These are phyloP conservation scores for Saccharum hybrid DNA, from an alignment of 202 grass and related monocot species.

Conservation along the genomic window DNA sequence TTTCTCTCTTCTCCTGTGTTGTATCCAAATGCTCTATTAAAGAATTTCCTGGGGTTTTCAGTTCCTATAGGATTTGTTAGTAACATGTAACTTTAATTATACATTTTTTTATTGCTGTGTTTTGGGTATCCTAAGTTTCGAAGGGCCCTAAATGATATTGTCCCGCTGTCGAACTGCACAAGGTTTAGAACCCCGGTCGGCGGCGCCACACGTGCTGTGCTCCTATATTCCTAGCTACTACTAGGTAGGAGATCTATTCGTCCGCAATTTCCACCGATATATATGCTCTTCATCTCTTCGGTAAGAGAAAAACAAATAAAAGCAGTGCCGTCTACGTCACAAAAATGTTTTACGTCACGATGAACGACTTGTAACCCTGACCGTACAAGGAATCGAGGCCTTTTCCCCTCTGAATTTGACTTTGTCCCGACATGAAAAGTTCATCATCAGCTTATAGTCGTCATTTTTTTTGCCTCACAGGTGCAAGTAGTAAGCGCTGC, in stretches of 20 bases:
- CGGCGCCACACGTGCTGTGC: not conserved
- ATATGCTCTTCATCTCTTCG: not conserved
- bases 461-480: not conserved
- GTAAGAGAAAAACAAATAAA: not conserved
- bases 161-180: too few species aligned
- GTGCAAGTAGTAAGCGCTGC: slow-evolving; percentile 2
- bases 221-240: too few species aligned
- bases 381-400: not conserved
- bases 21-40: too few species aligned
- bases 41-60: too few species aligned
- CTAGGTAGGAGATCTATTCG: too few species aligned
- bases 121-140: too few species aligned
- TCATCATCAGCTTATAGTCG: not conserved
- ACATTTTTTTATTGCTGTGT: too few species aligned
- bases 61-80: too few species aligned
- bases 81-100: too few species aligned
- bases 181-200: not conserved
- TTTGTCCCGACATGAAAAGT: not conserved
- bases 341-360: not conserved
- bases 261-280: not conserved
- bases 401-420: slow-evolving; percentile 24
- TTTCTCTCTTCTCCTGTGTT: too few species aligned
- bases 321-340: not conserved
- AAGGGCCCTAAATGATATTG: too few species aligned
- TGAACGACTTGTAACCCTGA: not conserved